Base-by-base conservation (phyloP, 1,284 basidiomycete genomes). In the Grifola frondosa region DNA sequence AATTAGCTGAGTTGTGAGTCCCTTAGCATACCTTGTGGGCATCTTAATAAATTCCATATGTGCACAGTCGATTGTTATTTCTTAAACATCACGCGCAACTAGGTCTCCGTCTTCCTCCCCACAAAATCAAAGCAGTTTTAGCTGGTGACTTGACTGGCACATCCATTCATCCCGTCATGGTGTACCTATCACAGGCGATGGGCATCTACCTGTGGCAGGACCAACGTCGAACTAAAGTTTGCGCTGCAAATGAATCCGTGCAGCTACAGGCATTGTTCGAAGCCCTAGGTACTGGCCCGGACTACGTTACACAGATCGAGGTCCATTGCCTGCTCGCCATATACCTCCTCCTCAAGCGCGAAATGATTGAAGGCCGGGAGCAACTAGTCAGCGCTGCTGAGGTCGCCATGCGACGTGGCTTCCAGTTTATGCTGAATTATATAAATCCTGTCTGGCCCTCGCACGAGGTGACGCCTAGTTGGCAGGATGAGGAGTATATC, bases 61-160 rank as follows among this genome's bases (percentile, higher is more conserved):
- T n/a, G n/a, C n/a, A n/a, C 40, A 61, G 61, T 30, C 61, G 59
- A 4, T 19, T 46, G 9, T 47, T 54, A 12, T 63, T 56, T 33
- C 42, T 56, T 19, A 41, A 47, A 4, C 59, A 63, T 24, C 46
- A 50, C 43, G 30, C 44, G 28, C 40, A 56, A 46, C 34, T 60
- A 25, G 52, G 61, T 37, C 20, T 60, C 40, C 45, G 50, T 42
- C 41, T 56, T 37, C 37, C 53, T 22, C 24, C 37, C 2, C 35
- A 47, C 10, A 63, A 61, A 40, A 50, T 56, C 45, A 46, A 56
- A 16, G 61, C 61, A 3, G 51, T 61, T 32, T 21, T 57, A 28
- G 33, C 37, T 17, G 61, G 58, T 1, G 61, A 63, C 35, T 17
- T 49, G 20, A 55, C 58, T 1, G 58, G 56, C 7, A 41, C 29